Percentiles rank a stretch among this genome's conserved stretches.
phyloP scores from a whole-genome alignment of 1,284 basidiomycete species.

The Ceratobasidium sp. region DNA sequence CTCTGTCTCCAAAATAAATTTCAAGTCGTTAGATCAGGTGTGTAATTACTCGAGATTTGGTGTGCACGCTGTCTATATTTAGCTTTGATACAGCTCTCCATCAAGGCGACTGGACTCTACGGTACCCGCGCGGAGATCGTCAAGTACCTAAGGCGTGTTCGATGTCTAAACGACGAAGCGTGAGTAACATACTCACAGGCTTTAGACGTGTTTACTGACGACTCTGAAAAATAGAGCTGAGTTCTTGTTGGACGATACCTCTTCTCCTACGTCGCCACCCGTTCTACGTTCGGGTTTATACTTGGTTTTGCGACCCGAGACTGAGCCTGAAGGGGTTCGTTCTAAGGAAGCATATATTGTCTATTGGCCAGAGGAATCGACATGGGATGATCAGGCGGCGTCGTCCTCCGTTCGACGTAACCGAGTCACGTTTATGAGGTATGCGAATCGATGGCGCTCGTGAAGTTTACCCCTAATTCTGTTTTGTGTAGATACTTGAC shows the following conservation, averaged over 20 bases:
- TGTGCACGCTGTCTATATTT: background rate
- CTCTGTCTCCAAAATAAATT: constrained; percentile 41
- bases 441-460: background rate
- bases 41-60: too few relatives aligned
- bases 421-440: constrained; percentile 71
- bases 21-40: constrained; percentile 32
- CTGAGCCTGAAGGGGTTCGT: background rate
- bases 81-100: background rate
- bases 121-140: constrained; percentile 64
- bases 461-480: background rate
- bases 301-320: background rate
- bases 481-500: constrained; percentile 40
- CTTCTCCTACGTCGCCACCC: background rate
- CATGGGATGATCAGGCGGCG: constrained; percentile 66
- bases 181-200: constrained; percentile 52
- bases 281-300: constrained; percentile 1
- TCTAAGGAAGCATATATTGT: constrained; percentile 57
- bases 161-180: constrained; percentile 42
- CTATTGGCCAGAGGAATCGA: constrained; percentile 70
- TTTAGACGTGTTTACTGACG: constrained; percentile 52
- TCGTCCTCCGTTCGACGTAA: constrained; percentile 61
- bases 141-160: constrained; percentile 52
- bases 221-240: constrained; percentile 54
- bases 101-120: constrained; percentile 21
- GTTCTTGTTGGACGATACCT: background rate